Base-by-base conservation (phyloP, 1,284 basidiomycete species). In the Rhodotorula sp. region DNA sequence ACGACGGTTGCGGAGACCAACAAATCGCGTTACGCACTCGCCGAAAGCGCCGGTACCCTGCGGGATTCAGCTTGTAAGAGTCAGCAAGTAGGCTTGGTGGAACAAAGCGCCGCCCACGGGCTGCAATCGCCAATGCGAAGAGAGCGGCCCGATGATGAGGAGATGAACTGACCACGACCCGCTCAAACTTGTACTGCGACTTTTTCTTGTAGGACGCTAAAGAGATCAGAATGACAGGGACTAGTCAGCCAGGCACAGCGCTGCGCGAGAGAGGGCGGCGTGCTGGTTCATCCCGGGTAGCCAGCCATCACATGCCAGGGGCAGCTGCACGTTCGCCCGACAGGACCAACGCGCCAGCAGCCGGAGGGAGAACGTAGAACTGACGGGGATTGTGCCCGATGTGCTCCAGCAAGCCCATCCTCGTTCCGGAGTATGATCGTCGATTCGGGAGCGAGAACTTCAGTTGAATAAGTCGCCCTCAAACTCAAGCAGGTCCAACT, bases 31-130 rank as follows among this genome's bases (percentile, higher is more conserved):
- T 28, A 64, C 71, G 58, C 38, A 72, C 71, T 73, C 72, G 31
- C 69, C 72, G 34, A 71, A 73, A 0, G 72, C 72, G 19, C 72
- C 72, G 3, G 57, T 54, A 1, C 72, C 72, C 72, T 73, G 63
- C 48, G 10, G 21, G 7, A 7, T 2, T 10, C 12, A 43, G 10
- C 38, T 43, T 43, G 38, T 14, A 43, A 10, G 10, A 12, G 12
- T 43, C 38, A 43, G 38, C 38, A 10, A 43, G 1, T 43, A 43
- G 38, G 38, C 1, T 2, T 2, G 1, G 38, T 43, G 12, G 10
- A 43, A 14, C 12, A 10, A 12, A 43, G 1, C 38, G 38, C 38
- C 12, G 10, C 38, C 38, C 38, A 43, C 38, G 14, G 10, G 38
- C 38, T 43, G 38, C 10, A 12, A 10, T 43, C 38, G 38, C 10